phyloP scores from a whole-genome alignment of 768 basidiomycete species.

The Lactarius vividus region DNA sequence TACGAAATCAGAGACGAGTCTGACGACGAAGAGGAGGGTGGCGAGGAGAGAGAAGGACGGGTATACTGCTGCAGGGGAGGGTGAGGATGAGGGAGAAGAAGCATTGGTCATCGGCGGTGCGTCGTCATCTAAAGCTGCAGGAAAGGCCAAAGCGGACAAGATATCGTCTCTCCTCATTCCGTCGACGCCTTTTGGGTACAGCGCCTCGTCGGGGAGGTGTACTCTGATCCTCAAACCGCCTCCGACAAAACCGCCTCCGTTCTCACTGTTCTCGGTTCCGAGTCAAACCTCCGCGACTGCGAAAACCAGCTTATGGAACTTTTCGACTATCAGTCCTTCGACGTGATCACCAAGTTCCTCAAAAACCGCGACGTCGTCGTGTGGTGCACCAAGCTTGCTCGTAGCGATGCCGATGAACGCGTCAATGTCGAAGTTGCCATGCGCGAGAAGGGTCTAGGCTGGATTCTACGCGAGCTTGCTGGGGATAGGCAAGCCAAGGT shows the following conservation, averaged over 20 bases:
- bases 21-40: conserved; percentile 68
- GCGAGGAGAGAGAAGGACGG: conserved; percentile 45
- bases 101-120: conserved; percentile 79
- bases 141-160: conserved; percentile 59
- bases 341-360: conserved; percentile 84
- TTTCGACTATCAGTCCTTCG: conserved; percentile 91
- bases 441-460: conserved; percentile 95
- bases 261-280: conserved; percentile 81
- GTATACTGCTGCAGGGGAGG: conserved; percentile 44
- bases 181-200: conserved; percentile 99
- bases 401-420: conserved; percentile 83
- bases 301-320: conserved; percentile 97
- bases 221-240: conserved; percentile 91
- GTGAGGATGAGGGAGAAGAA: conserved; percentile 57
- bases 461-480: conserved; percentile 87
- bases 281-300: conserved; percentile 84
- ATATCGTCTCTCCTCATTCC: conserved; percentile 81
- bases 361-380: conserved; percentile 96
- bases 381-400: conserved; percentile 96
- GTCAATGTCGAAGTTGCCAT: conserved; percentile 96
- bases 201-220: conserved; percentile 85
- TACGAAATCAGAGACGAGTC: conserved; percentile 84
- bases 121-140: conserved; percentile 43
- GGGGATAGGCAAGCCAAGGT: conserved; percentile 72
- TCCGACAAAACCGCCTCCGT: conserved; percentile 87